Base-by-base conservation (phyloP, 345 rosid species). In the Syzygium oleosum region DNA sequence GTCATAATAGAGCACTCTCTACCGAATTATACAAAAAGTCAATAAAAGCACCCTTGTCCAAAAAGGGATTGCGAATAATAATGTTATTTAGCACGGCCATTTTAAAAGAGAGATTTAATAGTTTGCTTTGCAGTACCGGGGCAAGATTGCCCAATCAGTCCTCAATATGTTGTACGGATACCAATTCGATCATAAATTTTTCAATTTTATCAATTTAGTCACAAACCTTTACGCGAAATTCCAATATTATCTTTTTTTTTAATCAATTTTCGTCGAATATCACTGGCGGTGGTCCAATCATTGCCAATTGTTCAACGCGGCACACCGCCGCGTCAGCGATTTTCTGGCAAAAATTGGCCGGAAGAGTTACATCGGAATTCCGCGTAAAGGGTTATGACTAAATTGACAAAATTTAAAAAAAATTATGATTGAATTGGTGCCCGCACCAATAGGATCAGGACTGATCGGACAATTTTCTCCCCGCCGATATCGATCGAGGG, bases 291-390 rank as follows among this genome's bases (percentile, higher is more conserved):
- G 2, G 16, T 27, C 4, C 4, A 68, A 1, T 31, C 79, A 9
- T 68, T 0, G 2, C 16, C 5, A 0, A 1, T 1, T 0, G 0
- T 68, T 3, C 34, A 4, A 1, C 0, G 2, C 13, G 12, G 1
- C 10, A 4, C 22, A 17, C 2, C 1, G 11, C 0, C 1, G 0
- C 0, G 16, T n/a, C 0, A 13, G 4, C 0, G 2, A 61, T 61
- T 2, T 61, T 61, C 4, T 0, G 13, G 6, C 3, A 1, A n/a
- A n/a, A 38, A 38, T 10, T 19, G 27, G 5, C 0, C 0, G 12
- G 0, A 19, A 73, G 4, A 0, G 9, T 9, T 38, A 5, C 10
- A 38, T 0, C 10, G 0, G 10, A 23, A 73, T 9, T 73, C 5
- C 1, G 14, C 0, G 1, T 7, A 31, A 17, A 68, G 0, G 1